Evolutionary conservation across 225 moss, liverwort and hornwort species (phyloP).

Genomic region (Physcomitrellopsis africana): DNA sequence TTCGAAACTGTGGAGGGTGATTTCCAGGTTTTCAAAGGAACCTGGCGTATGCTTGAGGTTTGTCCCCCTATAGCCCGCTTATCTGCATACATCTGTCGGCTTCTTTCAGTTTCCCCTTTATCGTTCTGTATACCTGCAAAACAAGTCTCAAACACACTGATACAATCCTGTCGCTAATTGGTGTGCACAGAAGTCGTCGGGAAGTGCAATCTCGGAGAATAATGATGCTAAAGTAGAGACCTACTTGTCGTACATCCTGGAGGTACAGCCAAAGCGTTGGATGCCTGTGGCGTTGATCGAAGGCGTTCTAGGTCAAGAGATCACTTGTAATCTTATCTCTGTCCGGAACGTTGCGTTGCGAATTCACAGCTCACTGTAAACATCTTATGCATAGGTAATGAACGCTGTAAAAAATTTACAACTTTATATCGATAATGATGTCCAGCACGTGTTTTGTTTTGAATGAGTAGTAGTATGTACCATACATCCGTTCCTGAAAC

Average conservation of each 20-base stretch:
- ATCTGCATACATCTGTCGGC: not conserved
- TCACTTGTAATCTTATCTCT: slow-evolving; percentile 61
- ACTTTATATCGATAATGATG: slow-evolving; percentile 6
- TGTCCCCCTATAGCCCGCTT: not conserved
- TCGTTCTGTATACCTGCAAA: not conserved
- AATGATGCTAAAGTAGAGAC: slow-evolving; percentile 39
- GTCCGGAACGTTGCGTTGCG: slow-evolving; percentile 49
- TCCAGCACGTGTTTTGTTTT: slow-evolving; percentile 28
- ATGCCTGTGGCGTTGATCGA: slow-evolving; percentile 89
- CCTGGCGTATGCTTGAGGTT: slow-evolving; percentile 92
- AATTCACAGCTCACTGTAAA: slow-evolving; percentile 26
- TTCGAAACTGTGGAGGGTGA: slow-evolving; percentile 91
- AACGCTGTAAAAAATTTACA: not conserved
- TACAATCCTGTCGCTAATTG: not conserved
- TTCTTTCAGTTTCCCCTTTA: slow-evolving; percentile 22
- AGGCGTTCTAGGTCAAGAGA: slow-evolving; percentile 61
- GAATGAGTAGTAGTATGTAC: slow-evolving; percentile 23
- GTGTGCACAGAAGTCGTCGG: slow-evolving; percentile 47
- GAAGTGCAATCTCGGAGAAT: slow-evolving; percentile 28
- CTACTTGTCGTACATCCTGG: slow-evolving; percentile 73
- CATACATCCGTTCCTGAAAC: slow-evolving; percentile 18
- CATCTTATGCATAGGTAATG: slow-evolving; percentile 16
- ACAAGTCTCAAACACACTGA: not conserved
- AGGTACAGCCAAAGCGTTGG: slow-evolving; percentile 88
- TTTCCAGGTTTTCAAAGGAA: slow-evolving; percentile 85